phyloP scores from a whole-genome alignment of 2,329 filamentous ascomycete genomes.

The Aspergillus sp. region DNA sequence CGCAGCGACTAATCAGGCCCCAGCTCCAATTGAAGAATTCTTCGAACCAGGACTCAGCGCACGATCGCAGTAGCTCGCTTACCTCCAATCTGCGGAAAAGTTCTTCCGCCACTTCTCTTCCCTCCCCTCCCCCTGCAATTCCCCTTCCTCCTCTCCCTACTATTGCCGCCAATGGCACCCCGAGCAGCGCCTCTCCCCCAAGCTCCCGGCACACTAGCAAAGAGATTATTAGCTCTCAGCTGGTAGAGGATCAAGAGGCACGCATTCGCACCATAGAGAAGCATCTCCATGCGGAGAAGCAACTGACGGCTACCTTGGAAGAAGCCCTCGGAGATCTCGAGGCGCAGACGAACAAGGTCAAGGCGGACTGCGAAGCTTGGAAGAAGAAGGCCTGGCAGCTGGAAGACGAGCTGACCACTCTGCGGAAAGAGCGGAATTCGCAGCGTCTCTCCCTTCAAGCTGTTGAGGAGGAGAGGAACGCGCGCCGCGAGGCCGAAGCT shows the following conservation, averaged over 20 bases:
- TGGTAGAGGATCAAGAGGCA: slow-evolving; percentile 92
- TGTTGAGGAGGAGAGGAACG: slow-evolving; percentile 94
- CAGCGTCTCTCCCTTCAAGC: slow-evolving; percentile 72
- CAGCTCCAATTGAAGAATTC: slow-evolving; percentile 44
- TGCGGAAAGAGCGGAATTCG: slow-evolving; percentile 58
- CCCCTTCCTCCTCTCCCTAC: slow-evolving; percentile 87
- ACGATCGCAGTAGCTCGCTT: slow-evolving; percentile 57
- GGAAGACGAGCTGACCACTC: slow-evolving; percentile 58
- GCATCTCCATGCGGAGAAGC: slow-evolving; percentile 91
- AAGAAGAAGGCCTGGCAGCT: slow-evolving; percentile 77
- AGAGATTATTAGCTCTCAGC: slow-evolving; percentile 72
- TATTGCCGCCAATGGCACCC: slow-evolving; percentile 49
- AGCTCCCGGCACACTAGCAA: slow-evolving; percentile 76
- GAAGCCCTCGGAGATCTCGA: slow-evolving; percentile 94
- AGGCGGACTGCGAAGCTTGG: slow-evolving; percentile 85
- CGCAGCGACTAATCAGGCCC: slow-evolving; percentile 16
- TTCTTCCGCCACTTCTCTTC: slow-evolving; percentile 74
- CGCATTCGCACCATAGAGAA: slow-evolving; percentile 96
- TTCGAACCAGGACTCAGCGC: slow-evolving; percentile 36
- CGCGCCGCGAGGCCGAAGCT: slow-evolving; percentile 83
- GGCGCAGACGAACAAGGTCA: slow-evolving; percentile 85
- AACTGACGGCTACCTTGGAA: slow-evolving; percentile 90
- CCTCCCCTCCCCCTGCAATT: slow-evolving; percentile 91
- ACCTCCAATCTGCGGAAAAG: slow-evolving; percentile 79
- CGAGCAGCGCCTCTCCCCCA: slow-evolving; percentile 55